phyloP scores from a whole-genome alignment of 2,329 filamentous ascomycete species.

The Neonectria punicea region DNA sequence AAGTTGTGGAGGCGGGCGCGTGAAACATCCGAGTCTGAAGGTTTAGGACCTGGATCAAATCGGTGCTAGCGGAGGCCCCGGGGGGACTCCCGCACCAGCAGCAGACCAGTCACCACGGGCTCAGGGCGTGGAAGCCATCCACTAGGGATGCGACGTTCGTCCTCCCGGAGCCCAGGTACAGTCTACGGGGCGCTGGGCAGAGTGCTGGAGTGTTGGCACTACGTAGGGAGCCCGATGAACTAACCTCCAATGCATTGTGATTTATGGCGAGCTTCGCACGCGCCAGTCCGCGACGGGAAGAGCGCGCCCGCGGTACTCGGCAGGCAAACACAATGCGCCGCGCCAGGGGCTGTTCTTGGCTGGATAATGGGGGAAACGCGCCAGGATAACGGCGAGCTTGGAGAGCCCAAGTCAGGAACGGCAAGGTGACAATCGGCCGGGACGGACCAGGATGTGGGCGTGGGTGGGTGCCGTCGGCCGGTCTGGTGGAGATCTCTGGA shows the following conservation, averaged over 20 bases:
- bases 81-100: slow-evolving; percentile 32
- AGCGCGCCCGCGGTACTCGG: slow-evolving; percentile 21
- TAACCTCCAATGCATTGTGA: slow-evolving; percentile 7
- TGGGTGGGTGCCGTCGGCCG: slow-evolving; percentile 20
- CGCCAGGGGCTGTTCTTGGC: slow-evolving; percentile 26
- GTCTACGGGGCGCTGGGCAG: slow-evolving; percentile 7
- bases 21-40: slow-evolving; percentile 39
- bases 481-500: slow-evolving; percentile 31
- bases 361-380: slow-evolving; percentile 14
- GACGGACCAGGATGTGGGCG: slow-evolving; percentile 38
- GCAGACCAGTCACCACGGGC: slow-evolving; percentile 11
- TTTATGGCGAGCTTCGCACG: slow-evolving; percentile 14
- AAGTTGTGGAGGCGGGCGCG: slow-evolving; percentile 40
- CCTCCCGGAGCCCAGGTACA: slow-evolving; percentile 15
- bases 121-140: slow-evolving; percentile 9
- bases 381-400: slow-evolving; percentile 27
- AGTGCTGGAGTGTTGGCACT: background rate
- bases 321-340: slow-evolving; percentile 28
- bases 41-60: slow-evolving; percentile 32
- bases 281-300: slow-evolving; percentile 2
- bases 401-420: slow-evolving; percentile 43
- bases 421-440: slow-evolving; percentile 40
- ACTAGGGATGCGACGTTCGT: slow-evolving; percentile 23
- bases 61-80: slow-evolving; percentile 27
- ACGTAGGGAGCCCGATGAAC: slow-evolving; percentile 12